Evolutionary conservation across 2,329 filamentous ascomycete genomes (phyloP), one percentile per base, ranked within the genome.

Genomic region (Trichoderma endophyticum): DNA sequence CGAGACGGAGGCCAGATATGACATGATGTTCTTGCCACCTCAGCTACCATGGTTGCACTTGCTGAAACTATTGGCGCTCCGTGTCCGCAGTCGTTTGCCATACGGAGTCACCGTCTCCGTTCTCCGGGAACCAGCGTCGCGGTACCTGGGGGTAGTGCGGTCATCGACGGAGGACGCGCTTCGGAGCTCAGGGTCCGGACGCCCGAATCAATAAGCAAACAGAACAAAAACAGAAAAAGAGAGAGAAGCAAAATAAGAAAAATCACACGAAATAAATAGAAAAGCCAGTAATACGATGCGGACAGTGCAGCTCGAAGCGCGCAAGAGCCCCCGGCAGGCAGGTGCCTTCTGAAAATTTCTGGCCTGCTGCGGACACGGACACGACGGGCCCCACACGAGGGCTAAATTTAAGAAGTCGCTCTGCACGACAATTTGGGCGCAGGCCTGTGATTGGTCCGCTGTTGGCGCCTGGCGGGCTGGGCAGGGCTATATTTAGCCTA

Each of bases 401-500:
- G 71, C 71, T 70, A 72, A 72, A 72, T 70, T 65, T 72, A 68
- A 72, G 64, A 36, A 68, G 30, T 62, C 70, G 48, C 61, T 21
- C 61, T 73, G 71, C 71, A 73, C 54, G 61, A 75, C 77, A 79
- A 78, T 78, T 77, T 77, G 73, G 72, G 61, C 62, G 26, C 28
- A 36, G 18, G 62, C 5, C 4, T 61, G 32, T 81, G 76, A 81
- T 81, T 81, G 79, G 79, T 54, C 67, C 7, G 54, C 30, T 28
- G 62, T 80, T 79, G 77, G 78, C 79, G 79, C 79, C 75, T 73
- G 76, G 75, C 73, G 74, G 75, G 75, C 74, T 76, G 75, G 75
- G 73, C 67, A 74, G 65, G 71, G 62, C 79, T 81, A 81, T 79
- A 80, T 79, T 80, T 81, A 81, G 79, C 72, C 73, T 75, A 66